phyloP scores from a whole-genome alignment of 192 early-diverging fungal genomes.

The Gaertneriomyces sp. region DNA sequence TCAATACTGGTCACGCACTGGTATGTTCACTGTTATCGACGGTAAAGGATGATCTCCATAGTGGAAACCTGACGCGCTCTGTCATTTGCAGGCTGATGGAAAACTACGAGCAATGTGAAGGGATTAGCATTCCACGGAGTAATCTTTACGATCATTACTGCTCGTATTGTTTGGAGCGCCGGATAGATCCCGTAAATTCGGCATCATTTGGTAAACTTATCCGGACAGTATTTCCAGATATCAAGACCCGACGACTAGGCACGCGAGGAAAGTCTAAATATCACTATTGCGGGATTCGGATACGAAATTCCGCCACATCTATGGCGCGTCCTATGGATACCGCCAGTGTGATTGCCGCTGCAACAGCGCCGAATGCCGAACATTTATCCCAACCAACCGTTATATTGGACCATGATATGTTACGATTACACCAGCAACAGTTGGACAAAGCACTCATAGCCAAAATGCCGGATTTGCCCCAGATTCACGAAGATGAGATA shows the following conservation, averaged over 20 bases:
- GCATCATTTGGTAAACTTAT: conserved; percentile 53
- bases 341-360: conserved; percentile 9
- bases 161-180: conserved; percentile 28
- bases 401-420: conserved; percentile 17
- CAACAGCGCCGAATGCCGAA: background rate
- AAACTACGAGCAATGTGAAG: conserved; percentile 40
- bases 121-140: conserved; percentile 41
- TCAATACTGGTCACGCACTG: conserved; percentile 29
- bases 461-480: conserved; percentile 30
- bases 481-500: conserved; percentile 15
- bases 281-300: conserved; percentile 46
- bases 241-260: conserved; percentile 50
- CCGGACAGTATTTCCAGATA: conserved; percentile 43
- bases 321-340: conserved; percentile 10
- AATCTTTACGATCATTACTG: conserved; percentile 50
- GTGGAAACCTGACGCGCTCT: background rate
- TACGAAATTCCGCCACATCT: conserved; percentile 17
- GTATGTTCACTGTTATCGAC: background rate
- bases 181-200: conserved; percentile 46
- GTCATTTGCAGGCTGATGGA: conserved; percentile 26
- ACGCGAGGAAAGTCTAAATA: conserved; percentile 46
- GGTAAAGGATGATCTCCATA: background rate
- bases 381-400: background rate
- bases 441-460: conserved; percentile 25
- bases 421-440: conserved; percentile 27